phyloP scores from a whole-genome alignment of 2,329 filamentous ascomycete species.

The Venturia carpophila region DNA sequence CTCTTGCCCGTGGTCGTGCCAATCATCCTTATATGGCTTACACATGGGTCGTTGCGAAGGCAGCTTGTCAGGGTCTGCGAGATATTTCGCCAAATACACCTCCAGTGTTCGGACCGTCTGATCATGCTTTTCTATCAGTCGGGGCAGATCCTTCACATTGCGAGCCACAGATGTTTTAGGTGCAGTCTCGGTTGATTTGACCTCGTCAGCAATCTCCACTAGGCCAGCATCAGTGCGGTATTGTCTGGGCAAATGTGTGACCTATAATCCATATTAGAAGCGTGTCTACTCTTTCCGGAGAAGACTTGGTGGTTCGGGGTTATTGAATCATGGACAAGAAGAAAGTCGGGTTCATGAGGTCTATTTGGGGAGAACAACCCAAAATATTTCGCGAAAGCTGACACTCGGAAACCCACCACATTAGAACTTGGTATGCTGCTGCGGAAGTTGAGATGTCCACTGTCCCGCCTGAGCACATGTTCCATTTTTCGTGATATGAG shows the following conservation, averaged over 20 bases:
- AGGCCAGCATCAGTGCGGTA: slow-evolving; percentile 79
- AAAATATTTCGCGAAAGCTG: too few relatives aligned
- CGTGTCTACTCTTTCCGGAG: background rate
- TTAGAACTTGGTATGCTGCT: background rate
- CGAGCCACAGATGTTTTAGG: slow-evolving; percentile 79
- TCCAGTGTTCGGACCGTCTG: slow-evolving; percentile 75
- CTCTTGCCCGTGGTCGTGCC: slow-evolving; percentile 56
- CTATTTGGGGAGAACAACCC: background rate
- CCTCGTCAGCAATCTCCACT: slow-evolving; percentile 68
- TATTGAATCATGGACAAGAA: background rate
- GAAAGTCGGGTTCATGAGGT: background rate
- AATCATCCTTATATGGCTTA: slow-evolving; percentile 71
- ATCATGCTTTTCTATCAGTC: slow-evolving; percentile 79
- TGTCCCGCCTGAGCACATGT: background rate
- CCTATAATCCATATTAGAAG: background rate
- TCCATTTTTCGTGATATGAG: background rate
- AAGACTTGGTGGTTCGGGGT: background rate
- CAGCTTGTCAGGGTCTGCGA: background rate
- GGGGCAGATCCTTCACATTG: slow-evolving; percentile 83
- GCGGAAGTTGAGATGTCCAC: background rate
- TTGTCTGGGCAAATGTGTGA: slow-evolving; percentile 29
- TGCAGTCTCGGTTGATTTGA: slow-evolving; percentile 69
- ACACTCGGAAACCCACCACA: background rate
- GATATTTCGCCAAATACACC: slow-evolving; percentile 72
- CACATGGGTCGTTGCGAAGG: slow-evolving; percentile 71